These are phyloP conservation scores for Suhomyces sp. DNA, from an alignment of 805 yeast species.

Conservation along the genomic window DNA sequence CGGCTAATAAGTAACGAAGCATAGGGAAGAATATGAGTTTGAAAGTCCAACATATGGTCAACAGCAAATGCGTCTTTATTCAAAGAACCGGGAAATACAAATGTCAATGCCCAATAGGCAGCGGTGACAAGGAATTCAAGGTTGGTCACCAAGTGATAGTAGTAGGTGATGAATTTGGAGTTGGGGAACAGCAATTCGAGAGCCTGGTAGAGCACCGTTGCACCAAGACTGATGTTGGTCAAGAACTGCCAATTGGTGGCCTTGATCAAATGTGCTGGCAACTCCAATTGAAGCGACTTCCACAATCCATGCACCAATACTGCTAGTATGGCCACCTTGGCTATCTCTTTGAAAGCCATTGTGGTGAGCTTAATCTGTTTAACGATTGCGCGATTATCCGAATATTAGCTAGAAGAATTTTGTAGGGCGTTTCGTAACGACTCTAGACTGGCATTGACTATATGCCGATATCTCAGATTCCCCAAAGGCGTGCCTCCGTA, in stretches of 20 bases:
- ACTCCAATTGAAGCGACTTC: constrained; percentile 13
- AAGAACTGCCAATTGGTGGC: constrained; percentile 25
- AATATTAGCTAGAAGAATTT: neutral
- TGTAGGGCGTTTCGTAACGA: constrained; percentile 30
- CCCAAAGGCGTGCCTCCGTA: constrained; percentile 79
- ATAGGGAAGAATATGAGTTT: constrained; percentile 26
- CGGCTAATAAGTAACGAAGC: constrained; percentile 13
- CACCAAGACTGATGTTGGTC: constrained; percentile 19
- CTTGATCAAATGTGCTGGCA: constrained; percentile 18
- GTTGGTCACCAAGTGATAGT: constrained; percentile 14
- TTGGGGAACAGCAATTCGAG: neutral
- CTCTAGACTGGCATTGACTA: constrained; percentile 54
- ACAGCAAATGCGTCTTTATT: constrained; percentile 17
- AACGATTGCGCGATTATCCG: neutral
- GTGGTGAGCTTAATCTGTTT: neutral
- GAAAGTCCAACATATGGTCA: constrained; percentile 16
- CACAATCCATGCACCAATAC: constrained; percentile 10
- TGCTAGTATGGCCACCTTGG: neutral
- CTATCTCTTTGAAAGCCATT: neutral
- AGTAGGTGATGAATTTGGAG: neutral
- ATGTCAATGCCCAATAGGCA: constrained; percentile 21
- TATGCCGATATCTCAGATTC: constrained; percentile 65
- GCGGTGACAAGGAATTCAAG: constrained; percentile 22
- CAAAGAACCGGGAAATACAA: constrained; percentile 15
- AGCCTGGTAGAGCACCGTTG: constrained; percentile 6